Percentiles rank a stretch among this genome's conserved stretches.
phyloP scores from a whole-genome alignment of 495 filamentous ascomycete genomes.

The Penicillium dipodomyicola region DNA sequence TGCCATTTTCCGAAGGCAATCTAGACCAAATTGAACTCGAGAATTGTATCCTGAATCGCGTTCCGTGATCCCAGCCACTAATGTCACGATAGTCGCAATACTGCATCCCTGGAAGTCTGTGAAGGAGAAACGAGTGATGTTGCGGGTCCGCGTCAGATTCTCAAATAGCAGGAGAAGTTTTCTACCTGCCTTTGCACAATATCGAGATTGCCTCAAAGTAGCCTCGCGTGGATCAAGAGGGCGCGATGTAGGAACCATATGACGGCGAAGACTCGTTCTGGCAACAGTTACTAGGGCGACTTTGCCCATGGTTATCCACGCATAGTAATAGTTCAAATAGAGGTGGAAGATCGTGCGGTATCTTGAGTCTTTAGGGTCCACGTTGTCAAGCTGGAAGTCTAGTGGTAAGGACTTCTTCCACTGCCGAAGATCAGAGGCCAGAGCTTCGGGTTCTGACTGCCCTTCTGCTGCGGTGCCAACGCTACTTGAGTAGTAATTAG shows the following conservation, averaged over 20 bases:
- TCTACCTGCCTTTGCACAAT: slow-evolving; percentile 22
- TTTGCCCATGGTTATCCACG: slow-evolving; percentile 26
- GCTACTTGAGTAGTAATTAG: neutral
- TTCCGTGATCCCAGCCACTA: slow-evolving; percentile 26
- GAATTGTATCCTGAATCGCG: slow-evolving; percentile 23
- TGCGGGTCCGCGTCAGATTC: slow-evolving; percentile 10
- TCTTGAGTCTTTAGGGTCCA: slow-evolving; percentile 14
- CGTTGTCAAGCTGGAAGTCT: slow-evolving; percentile 19
- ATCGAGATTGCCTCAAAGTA: slow-evolving; percentile 5
- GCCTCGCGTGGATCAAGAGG: neutral
- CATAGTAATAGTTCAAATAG: slow-evolving; percentile 28
- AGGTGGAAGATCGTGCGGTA: slow-evolving; percentile 27
- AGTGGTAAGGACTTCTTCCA: slow-evolving; percentile 25
- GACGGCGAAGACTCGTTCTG: slow-evolving; percentile 7
- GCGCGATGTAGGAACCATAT: neutral
- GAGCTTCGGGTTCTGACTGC: neutral
- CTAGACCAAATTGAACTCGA: slow-evolving; percentile 21
- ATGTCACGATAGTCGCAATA: slow-evolving; percentile 31
- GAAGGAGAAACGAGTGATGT: slow-evolving; percentile 29
- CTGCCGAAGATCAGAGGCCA: slow-evolving; percentile 17
- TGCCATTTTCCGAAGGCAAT: slow-evolving; percentile 26
- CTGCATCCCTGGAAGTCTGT: slow-evolving; percentile 36
- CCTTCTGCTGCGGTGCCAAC: neutral
- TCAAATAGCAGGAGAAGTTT: slow-evolving; percentile 26
- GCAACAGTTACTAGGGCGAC: slow-evolving; percentile 22